phyloP scores from a whole-genome alignment of 2,329 filamentous ascomycete species.

The Fusarium cicatricum region DNA sequence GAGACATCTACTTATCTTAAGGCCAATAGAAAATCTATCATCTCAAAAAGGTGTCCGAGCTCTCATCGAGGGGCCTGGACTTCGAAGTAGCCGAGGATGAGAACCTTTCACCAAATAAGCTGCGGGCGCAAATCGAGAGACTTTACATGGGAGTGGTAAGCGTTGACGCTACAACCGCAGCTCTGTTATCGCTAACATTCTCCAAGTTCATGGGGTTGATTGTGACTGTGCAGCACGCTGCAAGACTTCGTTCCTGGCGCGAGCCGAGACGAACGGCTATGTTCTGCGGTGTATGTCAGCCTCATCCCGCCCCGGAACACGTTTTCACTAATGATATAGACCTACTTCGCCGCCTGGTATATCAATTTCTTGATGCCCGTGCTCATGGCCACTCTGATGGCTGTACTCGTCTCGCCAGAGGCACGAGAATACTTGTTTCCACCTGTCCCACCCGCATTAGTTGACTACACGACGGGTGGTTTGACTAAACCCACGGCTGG shows the following conservation, averaged over 20 bases:
- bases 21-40: constrained; percentile 12
- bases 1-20: not conserved
- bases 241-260: constrained; percentile 77
- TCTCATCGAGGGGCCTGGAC: constrained; percentile 10
- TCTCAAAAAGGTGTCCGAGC: not conserved
- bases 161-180: constrained; percentile 45
- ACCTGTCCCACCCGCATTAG: constrained; percentile 75
- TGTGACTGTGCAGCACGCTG: constrained; percentile 67
- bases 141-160: constrained; percentile 78
- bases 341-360: constrained; percentile 70
- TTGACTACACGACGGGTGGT: constrained; percentile 71
- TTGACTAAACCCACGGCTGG: constrained; percentile 78
- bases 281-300: constrained; percentile 10
- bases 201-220: constrained; percentile 4
- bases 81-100: constrained; percentile 68
- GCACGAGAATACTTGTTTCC: constrained; percentile 72
- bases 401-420: constrained; percentile 69
- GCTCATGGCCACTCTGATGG: constrained; percentile 62
- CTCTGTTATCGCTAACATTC: constrained; percentile 44
- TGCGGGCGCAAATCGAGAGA: constrained; percentile 77
- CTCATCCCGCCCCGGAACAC: constrained; percentile 50
- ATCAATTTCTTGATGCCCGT: constrained; percentile 71
- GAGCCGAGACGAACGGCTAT: constrained; percentile 69
- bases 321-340: constrained; percentile 3
- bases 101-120: constrained; percentile 82